Evolutionary conservation across 2,329 filamentous ascomycete genomes (phyloP).

Genomic region (Fusarium decemcellulare): DNA sequence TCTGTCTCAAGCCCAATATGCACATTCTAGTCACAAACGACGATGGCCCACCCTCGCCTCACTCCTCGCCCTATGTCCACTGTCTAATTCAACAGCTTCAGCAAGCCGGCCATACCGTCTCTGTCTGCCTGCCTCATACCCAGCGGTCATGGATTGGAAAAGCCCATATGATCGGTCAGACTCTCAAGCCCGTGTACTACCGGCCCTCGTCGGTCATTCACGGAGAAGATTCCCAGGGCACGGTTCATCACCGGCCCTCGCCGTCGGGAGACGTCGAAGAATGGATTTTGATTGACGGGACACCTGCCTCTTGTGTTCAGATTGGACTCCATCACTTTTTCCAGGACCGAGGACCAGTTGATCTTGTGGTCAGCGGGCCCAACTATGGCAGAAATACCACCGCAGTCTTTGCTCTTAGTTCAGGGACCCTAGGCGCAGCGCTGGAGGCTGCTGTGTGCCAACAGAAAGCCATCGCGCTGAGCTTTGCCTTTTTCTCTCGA

Average conservation of each 20-base stretch:
- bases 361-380: constrained; percentile 84
- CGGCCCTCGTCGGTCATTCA: constrained; percentile 66
- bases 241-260: constrained; percentile 70
- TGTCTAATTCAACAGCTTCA: constrained; percentile 80
- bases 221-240: constrained; percentile 69
- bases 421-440: constrained; percentile 83
- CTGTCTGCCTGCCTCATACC: constrained; percentile 89
- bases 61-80: constrained; percentile 86
- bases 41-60: constrained; percentile 83
- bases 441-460: constrained; percentile 83
- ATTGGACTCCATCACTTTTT: constrained; percentile 88
- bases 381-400: constrained; percentile 90
- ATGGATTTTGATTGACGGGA: constrained; percentile 87
- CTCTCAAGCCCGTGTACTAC: constrained; percentile 88
- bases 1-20: constrained; percentile 57
- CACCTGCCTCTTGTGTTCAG: constrained; percentile 85
- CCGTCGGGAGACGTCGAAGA: constrained; percentile 75
- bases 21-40: constrained; percentile 82
- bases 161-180: constrained; percentile 94
- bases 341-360: constrained; percentile 77
- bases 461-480: constrained; percentile 82
- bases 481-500: constrained; percentile 89
- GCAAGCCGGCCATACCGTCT: constrained; percentile 85
- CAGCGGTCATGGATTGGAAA: constrained; percentile 99
- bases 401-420: constrained; percentile 82